Evolutionary conservation across 139 green algal genomes (phyloP).

Genomic region (Coccomyxa sp.): DNA sequence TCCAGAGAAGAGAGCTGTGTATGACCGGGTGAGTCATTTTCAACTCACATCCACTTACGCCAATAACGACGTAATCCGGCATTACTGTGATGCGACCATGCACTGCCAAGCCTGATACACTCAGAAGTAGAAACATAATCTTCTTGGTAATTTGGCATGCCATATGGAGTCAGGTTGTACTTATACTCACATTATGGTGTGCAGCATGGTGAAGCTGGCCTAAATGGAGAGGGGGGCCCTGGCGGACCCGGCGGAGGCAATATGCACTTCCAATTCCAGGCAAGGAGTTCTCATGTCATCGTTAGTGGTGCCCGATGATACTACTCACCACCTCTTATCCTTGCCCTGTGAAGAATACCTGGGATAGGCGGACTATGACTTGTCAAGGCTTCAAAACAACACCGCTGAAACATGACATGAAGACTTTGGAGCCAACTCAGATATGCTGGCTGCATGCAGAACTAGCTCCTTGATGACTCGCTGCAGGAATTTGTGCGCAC

Average conservation of each 20-base stretch:
- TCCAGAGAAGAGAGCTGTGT: conserved; percentile 64
- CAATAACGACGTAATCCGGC: too few species aligned
- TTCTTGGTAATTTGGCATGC: too few species aligned
- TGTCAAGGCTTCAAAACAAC: not conserved
- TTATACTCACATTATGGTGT: not conserved
- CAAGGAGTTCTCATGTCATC: not conserved
- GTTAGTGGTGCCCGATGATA: too few species aligned
- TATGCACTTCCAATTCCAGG: conserved; percentile 57
- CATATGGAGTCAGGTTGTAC: too few species aligned
- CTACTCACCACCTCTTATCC: not conserved
- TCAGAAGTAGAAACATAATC: too few species aligned
- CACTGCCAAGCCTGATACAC: too few species aligned
- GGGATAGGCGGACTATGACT: not conserved
- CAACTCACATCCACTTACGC: too few species aligned
- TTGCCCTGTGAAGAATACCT: not conserved
- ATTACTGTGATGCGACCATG: too few species aligned
- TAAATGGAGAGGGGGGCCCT: conserved; percentile 40
- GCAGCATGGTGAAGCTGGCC: conserved; percentile 68
- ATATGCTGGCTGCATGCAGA: too few species aligned
- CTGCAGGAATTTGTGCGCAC: not conserved
- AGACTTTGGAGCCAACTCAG: too few species aligned
- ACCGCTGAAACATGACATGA: not conserved
- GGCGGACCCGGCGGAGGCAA: conserved; percentile 28
- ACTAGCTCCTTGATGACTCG: not conserved
- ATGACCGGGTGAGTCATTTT: conserved; percentile 59